Base-by-base conservation (phyloP, 176 grass and related monocot species). In the Thinopyrum elongatum region DNA sequence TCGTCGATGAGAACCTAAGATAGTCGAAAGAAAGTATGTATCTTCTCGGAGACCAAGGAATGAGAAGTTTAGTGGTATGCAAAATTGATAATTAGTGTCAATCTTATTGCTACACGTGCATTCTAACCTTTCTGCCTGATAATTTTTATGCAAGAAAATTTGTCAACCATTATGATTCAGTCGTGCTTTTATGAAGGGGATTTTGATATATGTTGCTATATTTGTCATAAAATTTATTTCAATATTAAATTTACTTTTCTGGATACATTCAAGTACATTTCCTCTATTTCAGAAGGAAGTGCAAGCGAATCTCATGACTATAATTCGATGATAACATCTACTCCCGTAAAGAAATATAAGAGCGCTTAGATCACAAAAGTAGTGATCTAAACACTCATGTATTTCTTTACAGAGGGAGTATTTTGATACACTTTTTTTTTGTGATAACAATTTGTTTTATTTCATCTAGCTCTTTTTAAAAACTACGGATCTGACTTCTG, bases 41-140 rank as follows among this genome's bases (percentile, higher is more conserved):
- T 83, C 84, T 81, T 66, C 93, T 89, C 91, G 92, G 84, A 98
- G 72, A 94, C 81, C 93, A 85, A 95, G 86, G 84, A 87, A 92
- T 86, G 96, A 98, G 69, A 98, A 95, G 84, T 86, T 71, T 90
- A 98, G 93, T 89, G 96, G 96, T 98, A 95, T 82, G 93, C 89
- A 38, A 70, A 36, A 22, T 70, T 70, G 67, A 70, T 91, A 75
- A 68, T 26, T 87, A 11, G 79, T 78, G 64, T 22, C 88, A 88
- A 15, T 77, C 22, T 74, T 71, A 61, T 82, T 80, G 17, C 27
- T 70, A 85, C 75, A 9, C 1, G 26, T 79, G 15, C 4, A n/a
- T 14, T 71, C 22, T 57, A 28, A 42, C 76, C 15, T 63, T 87
- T 78, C 11, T 85, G 35, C 26, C 10, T 64, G 51, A 21, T 51